Evolutionary conservation across 345 rosid genomes (phyloP), one percentile per base, ranked within the genome.

Genomic region (Psidium friedrichsthalianum): DNA sequence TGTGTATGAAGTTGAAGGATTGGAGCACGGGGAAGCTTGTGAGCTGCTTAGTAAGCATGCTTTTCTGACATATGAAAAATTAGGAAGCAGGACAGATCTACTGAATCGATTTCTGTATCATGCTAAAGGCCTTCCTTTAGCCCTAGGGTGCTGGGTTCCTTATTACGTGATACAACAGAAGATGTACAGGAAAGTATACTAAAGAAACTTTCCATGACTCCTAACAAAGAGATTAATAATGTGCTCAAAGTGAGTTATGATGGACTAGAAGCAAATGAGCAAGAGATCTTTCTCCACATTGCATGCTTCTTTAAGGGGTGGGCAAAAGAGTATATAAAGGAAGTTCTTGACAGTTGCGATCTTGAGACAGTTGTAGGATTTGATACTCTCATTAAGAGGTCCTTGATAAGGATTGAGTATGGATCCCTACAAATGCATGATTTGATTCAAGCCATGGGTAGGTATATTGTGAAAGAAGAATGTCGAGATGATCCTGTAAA

Each of bases 341-440:
- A 13, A 59, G 69, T 59, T 6, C 69, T 59, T 0, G 0, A n/a
- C 3, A n/a, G 36, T 27, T 59, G 69, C 0, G 36, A 59, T n/a
- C 0, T 59, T n/a, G 2, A n/a, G 2, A 2, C 20, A 59, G 1
- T 0, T 0, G 1, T 6, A 2, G 69, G 69, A n/a, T 1, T 59
- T 0, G 0, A 59, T 2, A 13, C 27, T 13, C 69, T 59, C 36
- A 59, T 13, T 2, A 36, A 59, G 69, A 59, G 1, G 69, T 59
- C 69, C 18, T n/a, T 59, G 74, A 27, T 59, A 59, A 59, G 5
- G 0, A 1, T 2, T 58, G 36, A n/a, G 16, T 0, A 2, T 0
- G 6, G 3, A n/a, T 4, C 1, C 21, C 16, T 58, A n/a, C 0
- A 12, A 13, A n/a, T 58, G 69, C 69, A 59, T n/a, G 36, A n/a